Evolutionary conservation across 2,329 filamentous ascomycete species (phyloP).

Genomic region (Venturia pyrina): DNA sequence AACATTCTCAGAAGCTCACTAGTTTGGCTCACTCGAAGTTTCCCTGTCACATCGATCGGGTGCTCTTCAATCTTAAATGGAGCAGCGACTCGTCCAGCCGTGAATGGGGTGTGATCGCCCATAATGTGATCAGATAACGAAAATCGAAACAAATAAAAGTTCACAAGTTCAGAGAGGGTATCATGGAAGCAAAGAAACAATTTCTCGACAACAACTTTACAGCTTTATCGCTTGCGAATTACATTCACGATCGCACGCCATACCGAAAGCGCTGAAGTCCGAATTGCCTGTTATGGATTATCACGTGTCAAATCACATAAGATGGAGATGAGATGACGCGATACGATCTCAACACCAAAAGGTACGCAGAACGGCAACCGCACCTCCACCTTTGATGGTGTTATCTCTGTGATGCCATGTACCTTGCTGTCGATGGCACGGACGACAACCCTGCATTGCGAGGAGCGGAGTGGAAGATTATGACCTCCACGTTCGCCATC

Average conservation of each 20-base stretch:
- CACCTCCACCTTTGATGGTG: not conserved
- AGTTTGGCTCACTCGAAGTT: constrained; percentile 13
- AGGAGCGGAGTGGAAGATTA: not conserved
- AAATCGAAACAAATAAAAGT: not conserved
- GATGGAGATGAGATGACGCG: not conserved
- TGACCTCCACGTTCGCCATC: not conserved
- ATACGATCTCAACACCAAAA: not conserved
- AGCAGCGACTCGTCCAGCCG: not conserved
- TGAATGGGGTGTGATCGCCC: not conserved
- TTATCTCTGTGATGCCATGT: not conserved
- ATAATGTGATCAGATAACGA: not conserved
- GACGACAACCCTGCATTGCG: not conserved
- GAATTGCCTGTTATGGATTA: not conserved
- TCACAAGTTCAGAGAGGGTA: not conserved
- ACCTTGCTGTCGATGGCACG: not conserved
- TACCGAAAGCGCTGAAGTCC: constrained; percentile 15
- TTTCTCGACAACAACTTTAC: not conserved
- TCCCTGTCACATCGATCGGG: constrained; percentile 23
- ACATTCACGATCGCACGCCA: constrained; percentile 19
- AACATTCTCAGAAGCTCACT: constrained; percentile 1
- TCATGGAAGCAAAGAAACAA: too few species aligned
- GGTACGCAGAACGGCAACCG: not conserved
- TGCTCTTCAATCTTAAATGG: constrained; percentile 21
- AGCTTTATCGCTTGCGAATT: constrained; percentile 14
- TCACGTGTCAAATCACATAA: not conserved